phyloP scores from a whole-genome alignment of 345 rosid species.

The Carallia brachiata region DNA sequence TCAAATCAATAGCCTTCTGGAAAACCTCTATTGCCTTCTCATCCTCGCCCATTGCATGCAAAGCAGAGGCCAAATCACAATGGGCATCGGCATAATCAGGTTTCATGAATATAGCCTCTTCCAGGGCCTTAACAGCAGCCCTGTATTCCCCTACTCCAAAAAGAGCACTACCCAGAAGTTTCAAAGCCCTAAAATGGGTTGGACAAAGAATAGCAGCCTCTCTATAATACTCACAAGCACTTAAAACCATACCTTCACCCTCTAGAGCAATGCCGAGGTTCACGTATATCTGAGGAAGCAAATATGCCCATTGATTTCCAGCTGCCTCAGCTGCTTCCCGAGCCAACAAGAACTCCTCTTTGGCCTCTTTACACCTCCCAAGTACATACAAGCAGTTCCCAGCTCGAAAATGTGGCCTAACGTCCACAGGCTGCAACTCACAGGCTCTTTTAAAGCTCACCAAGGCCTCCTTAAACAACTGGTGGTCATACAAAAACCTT shows the following conservation, averaged over 20 bases:
- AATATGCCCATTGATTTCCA: constrained; percentile 86
- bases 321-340: constrained; percentile 87
- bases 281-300: constrained; percentile 95
- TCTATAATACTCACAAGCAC: constrained; percentile 97
- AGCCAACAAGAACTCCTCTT: constrained; percentile 82
- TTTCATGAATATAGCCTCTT: constrained; percentile 97
- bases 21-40: constrained; percentile 97
- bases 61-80: constrained; percentile 92
- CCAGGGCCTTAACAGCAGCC: constrained; percentile 96
- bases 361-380: constrained; percentile 75
- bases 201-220: constrained; percentile 98
- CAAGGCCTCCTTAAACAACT: constrained; percentile 76
- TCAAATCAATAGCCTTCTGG: constrained; percentile 94
- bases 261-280: constrained; percentile 92
- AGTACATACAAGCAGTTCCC: constrained; percentile 84
- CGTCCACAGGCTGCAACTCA: constrained; percentile 87
- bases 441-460: constrained; percentile 95
- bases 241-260: constrained; percentile 98
- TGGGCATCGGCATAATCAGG: constrained; percentile 96
- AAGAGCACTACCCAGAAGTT: constrained; percentile 92
- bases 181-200: constrained; percentile 95
- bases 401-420: constrained; percentile 88
- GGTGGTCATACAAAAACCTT: constrained; percentile 80
- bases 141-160: constrained; percentile 95
- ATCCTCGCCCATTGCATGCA: constrained; percentile 91